Percentiles rank a stretch among this genome's conserved stretches.
These are phyloP conservation scores for Fusarium odoratissimum DNA, from an alignment of 2,329 filamentous ascomycete genomes.

Conservation along the genomic window DNA sequence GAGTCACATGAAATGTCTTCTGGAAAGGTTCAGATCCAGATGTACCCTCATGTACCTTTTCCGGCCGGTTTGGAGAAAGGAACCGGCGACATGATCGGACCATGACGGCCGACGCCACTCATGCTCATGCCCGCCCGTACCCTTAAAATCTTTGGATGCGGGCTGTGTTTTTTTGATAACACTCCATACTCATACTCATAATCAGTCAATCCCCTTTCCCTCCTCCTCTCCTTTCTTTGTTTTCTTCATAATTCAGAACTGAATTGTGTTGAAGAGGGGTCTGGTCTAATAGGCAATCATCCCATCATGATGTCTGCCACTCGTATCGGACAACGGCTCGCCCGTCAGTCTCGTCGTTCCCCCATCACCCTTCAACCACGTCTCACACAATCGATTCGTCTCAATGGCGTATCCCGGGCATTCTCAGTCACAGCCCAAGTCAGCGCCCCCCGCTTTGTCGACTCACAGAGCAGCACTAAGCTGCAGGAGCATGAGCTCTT, in stretches of 20 bases:
- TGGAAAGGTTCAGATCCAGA: not conserved
- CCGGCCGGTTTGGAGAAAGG: conserved; percentile 22
- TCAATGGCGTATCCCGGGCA: conserved; percentile 20
- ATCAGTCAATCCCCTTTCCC: not conserved
- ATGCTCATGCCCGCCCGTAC: conserved; percentile 6
- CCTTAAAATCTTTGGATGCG: conserved; percentile 33
- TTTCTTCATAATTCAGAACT: conserved; percentile 9
- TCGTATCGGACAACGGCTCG: conserved; percentile 44
- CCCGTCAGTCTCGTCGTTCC: conserved; percentile 40
- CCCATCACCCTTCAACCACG: conserved; percentile 35
- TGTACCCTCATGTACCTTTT: conserved; percentile 34
- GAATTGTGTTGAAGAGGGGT: conserved; percentile 7
- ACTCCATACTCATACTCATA: not conserved
- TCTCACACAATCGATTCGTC: conserved; percentile 27
- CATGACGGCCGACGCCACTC: conserved; percentile 39
- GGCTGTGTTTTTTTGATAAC: conserved; percentile 15
- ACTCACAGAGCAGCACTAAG: conserved; percentile 33
- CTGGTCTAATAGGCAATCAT: conserved; percentile 18
- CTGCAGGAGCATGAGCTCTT: conserved; percentile 60
- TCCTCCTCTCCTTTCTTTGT: not conserved
- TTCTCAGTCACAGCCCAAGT: conserved; percentile 33
- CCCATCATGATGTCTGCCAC: conserved; percentile 43
- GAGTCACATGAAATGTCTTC: conserved; percentile 14
- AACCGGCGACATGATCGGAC: conserved; percentile 36
- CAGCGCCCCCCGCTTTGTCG: conserved; percentile 35